These are phyloP conservation scores for Tetrahymena malaccensis DNA, from an alignment of 73 alveolate genomes.

Conservation along the genomic window DNA sequence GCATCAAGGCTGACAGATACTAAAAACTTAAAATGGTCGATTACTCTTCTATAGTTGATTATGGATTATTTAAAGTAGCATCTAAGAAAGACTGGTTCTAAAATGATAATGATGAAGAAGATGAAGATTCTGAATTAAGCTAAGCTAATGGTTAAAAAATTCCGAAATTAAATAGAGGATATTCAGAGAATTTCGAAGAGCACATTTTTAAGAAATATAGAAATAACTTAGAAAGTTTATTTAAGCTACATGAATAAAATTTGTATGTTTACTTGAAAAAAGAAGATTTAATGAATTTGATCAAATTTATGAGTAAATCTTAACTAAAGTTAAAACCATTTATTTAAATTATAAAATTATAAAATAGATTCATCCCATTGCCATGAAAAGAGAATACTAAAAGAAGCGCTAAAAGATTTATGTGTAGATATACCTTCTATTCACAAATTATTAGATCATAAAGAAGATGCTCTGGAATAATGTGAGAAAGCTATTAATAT, in stretches of 20 bases:
- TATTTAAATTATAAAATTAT: neutral
- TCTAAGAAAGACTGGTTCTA: neutral
- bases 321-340: neutral
- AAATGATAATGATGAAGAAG: neutral
- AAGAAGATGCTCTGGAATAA: neutral
- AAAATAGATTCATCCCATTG: neutral
- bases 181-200: neutral
- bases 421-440: neutral
- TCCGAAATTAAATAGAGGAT: neutral
- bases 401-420: neutral
- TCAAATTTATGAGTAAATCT: neutral
- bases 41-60: neutral
- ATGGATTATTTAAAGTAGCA: neutral
- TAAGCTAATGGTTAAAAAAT: neutral
- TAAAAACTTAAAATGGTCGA: neutral
- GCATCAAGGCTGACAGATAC: neutral
- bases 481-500: neutral
- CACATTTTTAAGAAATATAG: neutral
- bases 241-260: neutral
- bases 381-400: neutral
- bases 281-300: neutral
- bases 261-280: neutral
- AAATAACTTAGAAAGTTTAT: neutral
- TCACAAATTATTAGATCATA: neutral
- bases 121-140: neutral